Evolutionary conservation across 345 rosid genomes (phyloP), one percentile per base, ranked within the genome.

Genomic region (Viola odorata): DNA sequence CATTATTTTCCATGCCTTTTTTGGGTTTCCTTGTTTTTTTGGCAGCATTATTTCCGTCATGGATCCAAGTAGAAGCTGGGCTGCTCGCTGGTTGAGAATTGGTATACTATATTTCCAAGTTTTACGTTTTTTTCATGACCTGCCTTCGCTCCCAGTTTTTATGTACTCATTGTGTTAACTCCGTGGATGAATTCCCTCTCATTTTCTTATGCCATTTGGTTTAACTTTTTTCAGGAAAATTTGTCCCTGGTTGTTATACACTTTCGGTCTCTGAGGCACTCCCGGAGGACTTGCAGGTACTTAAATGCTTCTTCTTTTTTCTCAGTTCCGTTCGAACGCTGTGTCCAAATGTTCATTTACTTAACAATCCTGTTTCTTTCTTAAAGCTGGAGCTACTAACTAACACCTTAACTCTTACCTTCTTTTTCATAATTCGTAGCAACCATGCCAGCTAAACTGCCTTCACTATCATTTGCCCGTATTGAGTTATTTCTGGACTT

Each of bases 1-100:
- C 1, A 0, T 7, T 16, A 12, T 15, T 9, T 12, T 59, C 42
- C 3, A 8, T 58, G 58, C 15, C 41, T 56, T 41, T 41, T 5
- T 12, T 13, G 8, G 12, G 38, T 38, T n/a, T 41, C 23, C 15
- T 41, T 52, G 12, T 23, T 10, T 5, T 64, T 57, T 15, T 63
- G 49, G 70, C 67, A 87, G 97, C 67, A 87, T 90, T 66, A 90
- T 94, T 72, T 84, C 99, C 66, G 91, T 94, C 60, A 90, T 90
- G 96, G 99, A 94, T 69, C 99, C 96, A 12, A 62, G 65, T 65
- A 82, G 97, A 76, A 90, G 96, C 69, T 94, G 96, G 99, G 96
- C 96, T 38, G 99, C 97, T 62, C 88, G 99, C 45, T 92, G 99
- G 99, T 69, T 90, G 69, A 79, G 97, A 69, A 88, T 88, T 54